Base-by-base conservation (phyloP, 305 asterid species). In the Fraxinus angustifolia region DNA sequence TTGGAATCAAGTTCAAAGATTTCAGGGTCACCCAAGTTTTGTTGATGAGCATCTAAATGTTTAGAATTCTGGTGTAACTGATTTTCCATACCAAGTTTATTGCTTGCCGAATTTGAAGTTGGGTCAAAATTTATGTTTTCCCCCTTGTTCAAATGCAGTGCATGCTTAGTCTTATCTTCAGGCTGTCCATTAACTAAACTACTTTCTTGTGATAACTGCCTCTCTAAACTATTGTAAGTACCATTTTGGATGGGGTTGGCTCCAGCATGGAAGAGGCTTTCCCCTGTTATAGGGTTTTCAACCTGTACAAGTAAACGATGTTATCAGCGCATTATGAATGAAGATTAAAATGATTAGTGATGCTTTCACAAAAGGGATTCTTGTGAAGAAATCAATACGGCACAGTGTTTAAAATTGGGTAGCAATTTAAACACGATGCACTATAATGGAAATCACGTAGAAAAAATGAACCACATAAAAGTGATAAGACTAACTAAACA, bases 51-150 rank as follows among this genome's bases (percentile, higher is more conserved):
- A 73, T 84, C 88, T 74, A 83, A 80, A 77, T 81, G 82, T 85
- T 79, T 34, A 62, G 94, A 83, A 80, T 83, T 73, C 26, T 12
- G 86, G 74, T 75, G 76, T 78, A 83, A 80, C 42, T 81, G 85
- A 79, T 88, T 90, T 85, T 86, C 90, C 83, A 73, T 77, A 84
- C 85, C 84, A 86, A 80, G 81, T 80, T 83, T 86, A 88, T 83
- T 83, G 65, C 85, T 76, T 31, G 91, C 86, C 85, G 71, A 81
- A 78, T 83, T 89, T 67, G 85, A 87, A 79, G 81, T 79, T 81
- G 79, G 73, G 34, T 81, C 85, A 38, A 83, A 74, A 31, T 87
- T 87, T 60, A 82, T 76, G 81, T 82, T 84, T 79, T 87, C 90
- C 73, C 88, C 89, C 82, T 87, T 88, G 79, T 83, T 83, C 76